Conservation (phyloP, 139 green algal genomes). For the Desmodesmus armatus region DNA sequence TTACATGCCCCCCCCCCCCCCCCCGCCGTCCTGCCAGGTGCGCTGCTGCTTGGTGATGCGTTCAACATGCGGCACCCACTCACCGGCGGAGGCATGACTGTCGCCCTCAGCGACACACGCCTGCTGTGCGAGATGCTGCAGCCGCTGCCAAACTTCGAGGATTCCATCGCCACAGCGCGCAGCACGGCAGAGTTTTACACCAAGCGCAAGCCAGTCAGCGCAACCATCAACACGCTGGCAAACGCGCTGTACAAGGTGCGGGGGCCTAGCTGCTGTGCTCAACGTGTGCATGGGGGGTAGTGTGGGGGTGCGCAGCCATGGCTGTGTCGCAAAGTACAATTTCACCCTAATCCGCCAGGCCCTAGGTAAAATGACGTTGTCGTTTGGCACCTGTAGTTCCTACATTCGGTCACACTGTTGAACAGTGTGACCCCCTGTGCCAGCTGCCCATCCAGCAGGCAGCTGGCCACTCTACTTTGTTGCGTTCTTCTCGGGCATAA, state of each 20-base stretch:
- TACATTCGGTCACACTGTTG: too few species aligned
- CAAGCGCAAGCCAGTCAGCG: conserved; percentile 86
- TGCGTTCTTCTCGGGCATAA: too few species aligned
- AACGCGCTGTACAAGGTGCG: conserved; percentile 96
- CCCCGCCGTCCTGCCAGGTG: conserved; percentile 63
- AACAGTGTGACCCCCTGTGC: too few species aligned
- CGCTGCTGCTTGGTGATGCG: conserved; percentile 95
- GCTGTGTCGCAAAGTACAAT: too few species aligned
- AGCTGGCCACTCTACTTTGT: too few species aligned
- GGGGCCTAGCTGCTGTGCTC: not conserved
- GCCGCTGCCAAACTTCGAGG: conserved; percentile 80
- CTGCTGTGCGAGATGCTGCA: conserved; percentile 87
- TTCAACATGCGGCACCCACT: conserved; percentile 99
- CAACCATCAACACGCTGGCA: conserved; percentile 99
- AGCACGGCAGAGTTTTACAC: conserved; percentile 90
- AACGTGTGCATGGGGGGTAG: too few species aligned
- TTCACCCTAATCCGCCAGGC: too few species aligned
- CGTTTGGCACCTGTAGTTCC: too few species aligned
- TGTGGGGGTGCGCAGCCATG: too few species aligned
- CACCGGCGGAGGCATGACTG: conserved; percentile 86
- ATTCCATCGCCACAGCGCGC: conserved; percentile 72
- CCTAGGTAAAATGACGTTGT: too few species aligned
- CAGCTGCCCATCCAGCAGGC: too few species aligned
- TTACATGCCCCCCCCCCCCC: too few species aligned
- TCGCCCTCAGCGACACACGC: conserved; percentile 93